Evolutionary conservation across 257 asterid genomes (phyloP).

Genomic region (Solanum gandarillasii): DNA sequence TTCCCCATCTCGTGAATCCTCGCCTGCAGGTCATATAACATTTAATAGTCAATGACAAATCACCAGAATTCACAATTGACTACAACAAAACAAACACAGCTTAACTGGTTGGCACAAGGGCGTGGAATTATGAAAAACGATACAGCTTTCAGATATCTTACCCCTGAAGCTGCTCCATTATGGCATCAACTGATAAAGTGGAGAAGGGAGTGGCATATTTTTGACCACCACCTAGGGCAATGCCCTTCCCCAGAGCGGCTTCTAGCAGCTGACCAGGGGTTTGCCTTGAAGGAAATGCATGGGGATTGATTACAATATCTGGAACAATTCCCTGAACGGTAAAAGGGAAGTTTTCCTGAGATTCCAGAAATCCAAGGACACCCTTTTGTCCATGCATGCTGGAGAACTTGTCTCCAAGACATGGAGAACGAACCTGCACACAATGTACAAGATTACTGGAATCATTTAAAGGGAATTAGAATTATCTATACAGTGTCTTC

Average conservation of each 20-base stretch:
- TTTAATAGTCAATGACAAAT: background rate
- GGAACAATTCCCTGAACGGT: constrained; percentile 85
- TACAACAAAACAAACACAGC: background rate
- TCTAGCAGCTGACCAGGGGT: constrained; percentile 95
- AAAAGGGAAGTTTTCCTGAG: constrained; percentile 86
- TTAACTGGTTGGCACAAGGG: background rate
- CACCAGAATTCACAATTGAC: background rate
- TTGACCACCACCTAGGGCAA: constrained; percentile 68
- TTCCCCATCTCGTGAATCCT: constrained; percentile 85
- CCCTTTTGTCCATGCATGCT: constrained; percentile 99
- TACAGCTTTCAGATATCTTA: constrained; percentile 5
- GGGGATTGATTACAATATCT: constrained; percentile 90
- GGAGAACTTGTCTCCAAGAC: constrained; percentile 87
- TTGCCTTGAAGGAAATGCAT: constrained; percentile 94
- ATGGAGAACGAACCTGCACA: constrained; percentile 82
- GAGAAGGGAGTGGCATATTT: constrained; percentile 92
- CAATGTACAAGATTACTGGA: background rate
- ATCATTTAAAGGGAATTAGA: background rate
- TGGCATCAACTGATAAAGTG: constrained; percentile 57
- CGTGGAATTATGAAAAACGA: background rate
- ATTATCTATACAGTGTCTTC: background rate
- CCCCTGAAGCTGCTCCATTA: constrained; percentile 78
- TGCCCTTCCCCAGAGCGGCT: constrained; percentile 80
- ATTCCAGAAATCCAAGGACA: constrained; percentile 81
- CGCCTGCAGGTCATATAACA: constrained; percentile 30